Percentiles rank a stretch among this genome's conserved stretches.
phyloP scores from a whole-genome alignment of 108 stramenopile genomes.

The Cyclotella sp. region DNA sequence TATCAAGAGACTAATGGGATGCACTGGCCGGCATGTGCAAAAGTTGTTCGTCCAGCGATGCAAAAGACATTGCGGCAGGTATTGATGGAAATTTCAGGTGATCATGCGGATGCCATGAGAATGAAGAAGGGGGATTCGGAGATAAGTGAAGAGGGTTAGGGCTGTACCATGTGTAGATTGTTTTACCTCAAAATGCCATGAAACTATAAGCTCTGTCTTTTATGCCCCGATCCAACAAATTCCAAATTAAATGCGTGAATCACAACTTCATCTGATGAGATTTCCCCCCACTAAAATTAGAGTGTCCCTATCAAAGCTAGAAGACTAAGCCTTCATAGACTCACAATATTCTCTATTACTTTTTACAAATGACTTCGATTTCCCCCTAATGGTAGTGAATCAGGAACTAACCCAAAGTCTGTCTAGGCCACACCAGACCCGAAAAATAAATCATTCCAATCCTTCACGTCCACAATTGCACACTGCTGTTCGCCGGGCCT shows the following conservation, averaged over 20 bases:
- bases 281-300: too few relatives aligned
- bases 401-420: background rate
- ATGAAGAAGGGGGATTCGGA: conserved; percentile 12
- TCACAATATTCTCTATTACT: too few relatives aligned
- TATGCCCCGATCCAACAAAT: too few relatives aligned
- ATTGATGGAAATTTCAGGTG: conserved; percentile 70
- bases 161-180: too few relatives aligned
- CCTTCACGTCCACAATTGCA: conserved; percentile 47
- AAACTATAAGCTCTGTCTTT: too few relatives aligned
- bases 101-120: conserved; percentile 74
- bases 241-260: too few relatives aligned
- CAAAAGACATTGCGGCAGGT: conserved; percentile 66
- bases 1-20: conserved; percentile 63
- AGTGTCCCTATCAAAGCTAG: too few relatives aligned
- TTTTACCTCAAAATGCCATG: too few relatives aligned
- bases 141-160: background rate
- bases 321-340: too few relatives aligned
- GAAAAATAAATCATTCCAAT: conserved; percentile 52
- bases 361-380: too few relatives aligned
- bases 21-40: conserved; percentile 72
- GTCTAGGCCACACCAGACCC: conserved; percentile 29
- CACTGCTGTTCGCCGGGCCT: conserved; percentile 52
- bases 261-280: too few relatives aligned
- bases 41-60: conserved; percentile 72
- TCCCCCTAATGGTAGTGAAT: too few relatives aligned